Evolutionary conservation across 495 filamentous ascomycete genomes (phyloP), one percentile per base, ranked within the genome.

Genomic region (Daldinia childiae): DNA sequence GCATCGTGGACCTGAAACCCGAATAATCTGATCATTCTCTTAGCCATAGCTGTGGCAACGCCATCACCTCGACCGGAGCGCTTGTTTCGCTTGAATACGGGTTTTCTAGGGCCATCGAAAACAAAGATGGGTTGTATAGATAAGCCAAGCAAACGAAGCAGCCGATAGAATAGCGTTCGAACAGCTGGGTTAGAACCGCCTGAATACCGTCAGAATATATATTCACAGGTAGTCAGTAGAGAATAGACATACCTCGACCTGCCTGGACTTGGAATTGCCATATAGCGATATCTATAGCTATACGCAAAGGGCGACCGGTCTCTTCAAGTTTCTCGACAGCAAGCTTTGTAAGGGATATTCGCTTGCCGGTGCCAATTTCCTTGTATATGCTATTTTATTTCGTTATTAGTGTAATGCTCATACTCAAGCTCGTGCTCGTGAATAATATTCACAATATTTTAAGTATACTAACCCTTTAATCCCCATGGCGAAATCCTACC

Each of bases 251-350:
- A 86, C 86, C 94, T 78, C 90, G 87, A 17, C 92, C 90, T 7
- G 93, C 89, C 71, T 96, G 94, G 7, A 90, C 90, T 74, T 99
- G 95, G 74, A 97, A 98, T 24, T 97, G 90, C 96, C 96, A 99
- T 77, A 99, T 98, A 0, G 93, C 93, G 66, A 95, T 91, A 77
- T 99, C 96, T 57, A 99, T 92, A 19, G 96, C 96, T 29, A 99
- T 84, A 14, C 94, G 89, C 6, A 98, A 83, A 0, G 95, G 93
- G 4, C 90, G 86, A 24, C 87, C 84, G 43, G 86, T 88, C 34
- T 87, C 79, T 68, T 93, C 90, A 64, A 94, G 85, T 62, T 92
- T 89, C 17, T 91, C 85, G 39, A 93, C 85, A 30, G 94, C 90
- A 57, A 98, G 85, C 74, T 93, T 96, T 14, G 93, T 90, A 8